Base-by-base conservation (phyloP, 768 basidiomycete species). In the Auricularia heimuer region DNA sequence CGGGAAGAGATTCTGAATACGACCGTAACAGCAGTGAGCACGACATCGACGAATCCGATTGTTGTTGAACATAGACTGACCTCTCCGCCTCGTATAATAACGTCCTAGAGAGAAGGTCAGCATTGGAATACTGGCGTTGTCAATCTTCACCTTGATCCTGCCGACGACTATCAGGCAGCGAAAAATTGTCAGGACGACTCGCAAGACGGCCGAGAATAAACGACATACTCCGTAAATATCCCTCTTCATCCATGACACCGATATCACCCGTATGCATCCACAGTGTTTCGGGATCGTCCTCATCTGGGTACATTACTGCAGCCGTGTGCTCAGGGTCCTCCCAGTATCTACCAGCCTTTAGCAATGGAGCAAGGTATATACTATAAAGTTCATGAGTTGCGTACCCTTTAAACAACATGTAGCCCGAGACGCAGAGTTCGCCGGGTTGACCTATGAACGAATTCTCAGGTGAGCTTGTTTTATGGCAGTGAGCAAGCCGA, bases 191-290 rank as follows among this genome's bases (percentile, higher is more conserved):
- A 29, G 29, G 29, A 29, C 29, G 29, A 29, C 29, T 29, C 29
- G 29, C 29, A 29, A 29, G 29, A 29, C 29, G 29, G 29, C 29
- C 29, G 29, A 29, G 29, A 29, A n/a, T 54, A 24, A 37, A 39
- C 21, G 14, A 77, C 85, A 66, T 69, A 90, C 91, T 85, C 68
- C 76, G 75, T 21, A 93, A 72, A 74, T 92, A 93, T 1, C 91
- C 91, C 63, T 93, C 87, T 63, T 86, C 83, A 68, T 94, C 91
- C 76, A 94, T 81, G 39, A 89, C 85, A 0, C 83, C 90, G 69
- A 91, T 83, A 70, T 94, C 91, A 1, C 91, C 91, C 0, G 88
- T 91, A 73, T 88, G 82, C 85, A 93, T 91, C 91, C 91, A 93
- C 42, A 87, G 69, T 3, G 62, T 60, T 12, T 45, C 56, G 37